Base-by-base conservation (phyloP, 2,329 filamentous ascomycete species). In the Parasarocladium wereldwijsianum region DNA sequence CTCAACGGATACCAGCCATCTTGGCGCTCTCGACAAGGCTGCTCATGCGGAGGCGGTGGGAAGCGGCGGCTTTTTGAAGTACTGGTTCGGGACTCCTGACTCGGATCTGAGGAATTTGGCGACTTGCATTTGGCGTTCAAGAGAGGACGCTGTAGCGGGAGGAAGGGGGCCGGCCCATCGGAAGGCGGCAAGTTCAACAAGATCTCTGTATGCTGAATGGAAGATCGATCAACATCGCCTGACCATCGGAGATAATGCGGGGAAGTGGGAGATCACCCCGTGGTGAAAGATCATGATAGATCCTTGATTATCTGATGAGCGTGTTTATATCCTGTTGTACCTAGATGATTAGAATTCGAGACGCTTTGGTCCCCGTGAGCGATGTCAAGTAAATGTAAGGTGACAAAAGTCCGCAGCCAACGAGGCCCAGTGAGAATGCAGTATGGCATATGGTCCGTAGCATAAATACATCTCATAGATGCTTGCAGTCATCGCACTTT, bases 1-100 rank as follows among this genome's bases (percentile, higher is more conserved):
- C 2, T 67, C 62, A 9, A 78, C 76, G 2, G 71, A 83, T 37
- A 71, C 72, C 35, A 67, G 68, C 8, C 64, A 77, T 34, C 64
- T 93, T 22, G 75, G 75, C 23, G 62, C 64, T 16, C 63, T 93
- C 18, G 86, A 93, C 52, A 75, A 76, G 45, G 72, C 72, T 35
- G 80, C 80, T 6, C 85, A 93, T 49, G 64, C 69, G 15, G 85
- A 93, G 50, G 86, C 86, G 9, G 76, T 76, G 12, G 66, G 66
- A 22, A 81, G 74, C 43, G 85, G 85, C 5, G 84, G 84, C 0
- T 68, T 94, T 46, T 55, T 93, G 46, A 93, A 93, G 69, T 93
- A 94, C 54, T 93, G 86, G 84, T 93, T 92, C 51, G 83, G 84
- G 3, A 62, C 58, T 19, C 76, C 78, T 13, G 73, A 92, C 54